These are phyloP conservation scores for Pseudogymnoascus sp. DNA, from an alignment of 2,329 filamentous ascomycete species.

Conservation along the genomic window DNA sequence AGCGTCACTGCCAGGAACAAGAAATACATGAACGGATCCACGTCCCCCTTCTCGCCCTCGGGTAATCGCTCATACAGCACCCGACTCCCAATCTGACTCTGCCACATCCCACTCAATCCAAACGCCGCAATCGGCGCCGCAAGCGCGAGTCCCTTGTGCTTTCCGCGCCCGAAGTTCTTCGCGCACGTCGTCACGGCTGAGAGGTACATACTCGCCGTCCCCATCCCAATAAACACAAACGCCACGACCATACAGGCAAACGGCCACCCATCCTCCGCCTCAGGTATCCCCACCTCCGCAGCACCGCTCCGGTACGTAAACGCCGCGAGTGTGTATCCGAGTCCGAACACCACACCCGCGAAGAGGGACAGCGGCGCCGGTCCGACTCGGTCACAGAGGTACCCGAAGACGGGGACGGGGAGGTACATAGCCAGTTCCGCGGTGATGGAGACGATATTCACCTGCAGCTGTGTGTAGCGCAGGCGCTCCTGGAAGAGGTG, in stretches of 20 bases:
- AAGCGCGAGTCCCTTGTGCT: slow-evolving; percentile 79
- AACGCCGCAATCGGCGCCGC: slow-evolving; percentile 88
- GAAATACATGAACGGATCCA: slow-evolving; percentile 80
- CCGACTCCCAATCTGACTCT: slow-evolving; percentile 77
- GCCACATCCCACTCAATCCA: slow-evolving; percentile 90
- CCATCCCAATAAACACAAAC: slow-evolving; percentile 75
- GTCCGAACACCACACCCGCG: slow-evolving; percentile 65
- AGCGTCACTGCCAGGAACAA: slow-evolving; percentile 72
- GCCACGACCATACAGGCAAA: slow-evolving; percentile 78
- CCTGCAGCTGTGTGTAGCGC: slow-evolving; percentile 82
- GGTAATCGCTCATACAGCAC: slow-evolving; percentile 62
- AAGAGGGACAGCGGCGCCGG: slow-evolving; percentile 68
- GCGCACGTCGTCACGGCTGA: slow-evolving; percentile 88
- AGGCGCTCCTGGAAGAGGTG: slow-evolving; percentile 80
- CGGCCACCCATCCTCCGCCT: slow-evolving; percentile 46
- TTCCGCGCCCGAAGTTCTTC: slow-evolving; percentile 92
- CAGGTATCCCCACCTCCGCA: slow-evolving; percentile 34
- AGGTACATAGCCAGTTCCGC: slow-evolving; percentile 86
- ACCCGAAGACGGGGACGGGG: slow-evolving; percentile 82
- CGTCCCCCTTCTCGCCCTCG: slow-evolving; percentile 54
- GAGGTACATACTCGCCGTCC: slow-evolving; percentile 83
- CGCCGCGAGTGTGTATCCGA: slow-evolving; percentile 77
- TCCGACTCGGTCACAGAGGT: slow-evolving; percentile 81
- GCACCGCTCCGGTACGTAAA: slow-evolving; percentile 58
- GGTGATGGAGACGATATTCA: slow-evolving; percentile 82